These are phyloP conservation scores for Vitis rupestris DNA, from an alignment of 164 flowering plant genomes.

Conservation along the genomic window DNA sequence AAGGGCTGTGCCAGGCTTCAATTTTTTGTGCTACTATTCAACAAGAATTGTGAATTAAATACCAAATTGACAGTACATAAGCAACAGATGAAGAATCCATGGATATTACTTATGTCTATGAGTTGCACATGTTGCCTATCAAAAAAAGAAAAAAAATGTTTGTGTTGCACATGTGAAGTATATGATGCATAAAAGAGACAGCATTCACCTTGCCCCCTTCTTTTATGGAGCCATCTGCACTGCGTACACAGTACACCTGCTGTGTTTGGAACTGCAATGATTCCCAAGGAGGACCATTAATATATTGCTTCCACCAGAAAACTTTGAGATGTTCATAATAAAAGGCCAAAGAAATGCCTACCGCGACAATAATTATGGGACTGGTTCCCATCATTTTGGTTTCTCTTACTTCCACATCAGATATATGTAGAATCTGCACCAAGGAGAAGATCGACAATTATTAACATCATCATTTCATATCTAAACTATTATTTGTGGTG, in stretches of 20 bases:
- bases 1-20: too few relatives aligned
- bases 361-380: slow-evolving; percentile 80
- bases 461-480: background rate
- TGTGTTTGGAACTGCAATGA: slow-evolving; percentile 89
- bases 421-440: slow-evolving; percentile 85
- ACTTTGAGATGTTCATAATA: background rate
- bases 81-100: too few relatives aligned
- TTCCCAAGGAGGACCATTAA: background rate
- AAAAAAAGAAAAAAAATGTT: too few relatives aligned
- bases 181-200: background rate
- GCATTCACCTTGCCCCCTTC: slow-evolving; percentile 86
- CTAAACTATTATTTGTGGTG: background rate
- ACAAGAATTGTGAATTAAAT: too few relatives aligned
- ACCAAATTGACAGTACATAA: too few relatives aligned
- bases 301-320: background rate
- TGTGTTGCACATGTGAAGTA: background rate
- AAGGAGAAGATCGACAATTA: background rate
- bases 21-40: too few relatives aligned
- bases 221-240: slow-evolving; percentile 60
- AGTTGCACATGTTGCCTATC: too few relatives aligned
- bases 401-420: slow-evolving; percentile 79
- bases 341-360: slow-evolving; percentile 31
- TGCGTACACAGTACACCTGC: slow-evolving; percentile 85
- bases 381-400: slow-evolving; percentile 84
- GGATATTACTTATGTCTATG: too few relatives aligned